Evolutionary conservation across 257 asterid genomes (phyloP).

Genomic region (Oldenlandia corymbosa): DNA sequence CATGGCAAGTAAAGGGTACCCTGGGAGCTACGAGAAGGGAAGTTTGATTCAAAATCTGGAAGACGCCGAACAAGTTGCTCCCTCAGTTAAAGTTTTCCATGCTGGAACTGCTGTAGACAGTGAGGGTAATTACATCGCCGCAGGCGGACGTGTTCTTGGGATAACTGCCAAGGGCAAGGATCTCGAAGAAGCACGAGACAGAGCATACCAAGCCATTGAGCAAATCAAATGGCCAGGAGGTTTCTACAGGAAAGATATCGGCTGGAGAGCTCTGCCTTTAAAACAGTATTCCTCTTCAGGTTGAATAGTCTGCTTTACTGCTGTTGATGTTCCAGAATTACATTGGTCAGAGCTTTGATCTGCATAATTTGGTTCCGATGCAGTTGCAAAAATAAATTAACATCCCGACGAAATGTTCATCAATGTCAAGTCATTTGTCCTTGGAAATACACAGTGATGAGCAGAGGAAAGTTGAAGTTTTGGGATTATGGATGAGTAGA

Average conservation of each 20-base stretch:
- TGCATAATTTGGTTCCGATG: background rate
- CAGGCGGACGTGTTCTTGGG: constrained; percentile 92
- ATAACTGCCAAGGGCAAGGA: constrained; percentile 71
- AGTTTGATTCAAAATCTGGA: constrained; percentile 57
- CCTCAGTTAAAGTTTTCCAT: constrained; percentile 67
- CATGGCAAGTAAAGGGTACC: constrained; percentile 97
- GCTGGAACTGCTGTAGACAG: constrained; percentile 71
- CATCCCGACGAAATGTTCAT: too few species aligned
- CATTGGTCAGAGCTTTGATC: background rate
- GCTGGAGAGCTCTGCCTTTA: constrained; percentile 68
- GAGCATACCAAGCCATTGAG: constrained; percentile 69
- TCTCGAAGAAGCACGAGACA: constrained; percentile 78
- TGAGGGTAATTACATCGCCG: constrained; percentile 62
- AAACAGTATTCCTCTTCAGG: constrained; percentile 25
- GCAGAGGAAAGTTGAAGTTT: too few species aligned
- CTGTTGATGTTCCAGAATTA: background rate
- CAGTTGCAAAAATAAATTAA: background rate
- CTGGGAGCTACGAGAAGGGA: constrained; percentile 71
- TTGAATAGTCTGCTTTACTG: background rate
- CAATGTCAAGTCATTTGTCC: too few species aligned
- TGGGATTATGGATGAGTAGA: too few species aligned
- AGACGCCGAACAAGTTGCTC: constrained; percentile 70
- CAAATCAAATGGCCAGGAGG: constrained; percentile 73
- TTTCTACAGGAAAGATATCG: constrained; percentile 74
- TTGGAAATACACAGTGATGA: too few species aligned